A percentile compares a stretch with the other conserved stretches of the same genome.
phyloP scores from a whole-genome alignment of 805 yeast genomes.

The Danielia reshetovae region DNA sequence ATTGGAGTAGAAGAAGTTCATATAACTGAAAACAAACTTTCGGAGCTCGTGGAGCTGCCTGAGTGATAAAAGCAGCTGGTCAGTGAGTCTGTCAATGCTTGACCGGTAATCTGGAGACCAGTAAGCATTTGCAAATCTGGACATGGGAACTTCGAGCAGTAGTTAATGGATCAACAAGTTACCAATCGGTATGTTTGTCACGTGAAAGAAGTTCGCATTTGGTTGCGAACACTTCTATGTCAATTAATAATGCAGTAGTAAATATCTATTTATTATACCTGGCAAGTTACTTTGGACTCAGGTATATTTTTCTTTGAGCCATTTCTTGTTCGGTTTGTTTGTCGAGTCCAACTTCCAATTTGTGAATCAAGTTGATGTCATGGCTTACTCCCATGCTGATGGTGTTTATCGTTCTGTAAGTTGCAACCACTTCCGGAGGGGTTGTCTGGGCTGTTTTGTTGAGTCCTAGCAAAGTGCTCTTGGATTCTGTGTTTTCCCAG shows the following conservation, averaged over 20 bases:
- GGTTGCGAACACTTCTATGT: neutral
- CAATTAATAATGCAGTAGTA: neutral
- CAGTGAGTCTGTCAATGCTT: conserved; percentile 29
- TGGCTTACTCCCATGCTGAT: conserved; percentile 6
- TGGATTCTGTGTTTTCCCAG: conserved; percentile 4
- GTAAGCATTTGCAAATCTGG: conserved; percentile 31
- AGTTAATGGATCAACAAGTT: too few relatives aligned
- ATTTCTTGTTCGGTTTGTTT: conserved; percentile 7
- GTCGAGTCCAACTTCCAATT: conserved; percentile 9
- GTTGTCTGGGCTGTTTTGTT: conserved; percentile 1
- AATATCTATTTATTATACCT: neutral
- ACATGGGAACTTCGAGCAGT: too few relatives aligned
- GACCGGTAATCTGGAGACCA: conserved; percentile 41
- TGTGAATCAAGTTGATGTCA: conserved; percentile 8
- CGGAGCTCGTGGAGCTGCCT: conserved; percentile 39
- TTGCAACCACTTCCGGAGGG: conserved; percentile 4
- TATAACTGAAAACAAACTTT: conserved; percentile 31
- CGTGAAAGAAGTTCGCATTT: neutral
- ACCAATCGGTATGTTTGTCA: too few relatives aligned
- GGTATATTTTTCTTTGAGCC: conserved; percentile 3
- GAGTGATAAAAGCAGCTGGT: conserved; percentile 30
- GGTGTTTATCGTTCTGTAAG: conserved; percentile 5
- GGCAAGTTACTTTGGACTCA: too few relatives aligned
- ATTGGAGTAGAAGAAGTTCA: conserved; percentile 33
- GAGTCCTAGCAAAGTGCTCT: conserved; percentile 1